phyloP scores from a whole-genome alignment of 2,329 filamentous ascomycete species.

The Hirsutella thompsonii region DNA sequence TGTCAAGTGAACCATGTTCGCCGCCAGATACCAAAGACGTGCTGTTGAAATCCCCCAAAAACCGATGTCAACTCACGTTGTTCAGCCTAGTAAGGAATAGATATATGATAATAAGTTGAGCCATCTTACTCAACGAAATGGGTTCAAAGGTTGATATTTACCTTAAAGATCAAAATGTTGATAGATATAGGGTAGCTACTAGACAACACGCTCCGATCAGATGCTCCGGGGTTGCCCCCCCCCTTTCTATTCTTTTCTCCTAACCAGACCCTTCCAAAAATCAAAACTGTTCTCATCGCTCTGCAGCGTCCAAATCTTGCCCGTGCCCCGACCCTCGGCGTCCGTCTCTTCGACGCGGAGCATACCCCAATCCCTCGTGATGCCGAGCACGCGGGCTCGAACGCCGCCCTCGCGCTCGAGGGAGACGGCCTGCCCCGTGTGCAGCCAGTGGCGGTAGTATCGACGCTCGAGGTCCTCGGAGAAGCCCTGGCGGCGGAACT shows the following conservation, averaged over 20 bases:
- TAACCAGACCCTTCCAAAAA: conserved; percentile 82
- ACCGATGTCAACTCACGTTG: too few relatives aligned
- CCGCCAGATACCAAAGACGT: too few relatives aligned
- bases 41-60: too few relatives aligned
- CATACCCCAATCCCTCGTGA: conserved; percentile 85
- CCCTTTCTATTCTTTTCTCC: conserved; percentile 51
- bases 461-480: conserved; percentile 55
- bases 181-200: too few relatives aligned
- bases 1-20: too few relatives aligned
- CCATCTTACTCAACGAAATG: too few relatives aligned
- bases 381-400: conserved; percentile 67
- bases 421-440: conserved; percentile 58
- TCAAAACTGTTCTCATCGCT: conserved; percentile 98
- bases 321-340: conserved; percentile 58
- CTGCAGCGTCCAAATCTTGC: conserved; percentile 71
- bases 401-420: conserved; percentile 70
- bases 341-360: conserved; percentile 74
- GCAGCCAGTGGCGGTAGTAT: conserved; percentile 81
- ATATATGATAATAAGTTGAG: too few relatives aligned
- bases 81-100: too few relatives aligned
- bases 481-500: conserved; percentile 68
- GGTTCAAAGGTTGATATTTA: too few relatives aligned
- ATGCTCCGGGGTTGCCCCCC: background rate
- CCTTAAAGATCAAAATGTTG: too few relatives aligned
- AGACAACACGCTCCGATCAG: too few relatives aligned